Conservation (phyloP, 345 rosid species). For the Euphorbia tirucalli region DNA sequence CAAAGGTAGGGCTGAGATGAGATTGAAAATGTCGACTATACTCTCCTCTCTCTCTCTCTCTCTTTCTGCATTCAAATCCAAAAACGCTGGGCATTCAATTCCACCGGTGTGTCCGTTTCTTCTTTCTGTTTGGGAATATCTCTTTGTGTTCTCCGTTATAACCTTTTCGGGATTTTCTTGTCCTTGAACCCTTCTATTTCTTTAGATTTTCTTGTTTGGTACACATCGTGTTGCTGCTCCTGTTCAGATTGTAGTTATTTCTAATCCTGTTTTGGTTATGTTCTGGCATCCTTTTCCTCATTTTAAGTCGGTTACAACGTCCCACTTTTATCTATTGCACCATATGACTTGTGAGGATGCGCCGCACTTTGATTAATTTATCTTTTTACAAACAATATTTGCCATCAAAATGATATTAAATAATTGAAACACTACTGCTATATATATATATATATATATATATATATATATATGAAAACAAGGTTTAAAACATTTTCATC, state of each 20-base stretch:
- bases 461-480: too few species aligned
- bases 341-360: too few species aligned
- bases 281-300: background rate
- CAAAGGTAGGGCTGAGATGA: constrained; percentile 26
- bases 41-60: background rate
- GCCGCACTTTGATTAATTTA: too few species aligned
- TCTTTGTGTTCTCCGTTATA: background rate
- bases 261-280: background rate
- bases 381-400: too few species aligned
- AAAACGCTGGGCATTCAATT: constrained; percentile 1
- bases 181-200: background rate
- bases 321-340: too few species aligned
- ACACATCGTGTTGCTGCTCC: background rate
- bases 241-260: background rate
- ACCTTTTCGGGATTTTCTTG: background rate
- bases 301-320: background rate
- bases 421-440: too few species aligned
- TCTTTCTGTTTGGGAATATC: background rate
- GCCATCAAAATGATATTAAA: too few species aligned
- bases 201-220: constrained; percentile 8
- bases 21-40: background rate
- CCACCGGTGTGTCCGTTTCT: constrained; percentile 5
- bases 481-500: too few species aligned
- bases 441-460: too few species aligned
- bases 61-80: constrained; percentile 1